phyloP scores from a whole-genome alignment of 2,329 filamentous ascomycete genomes.

The Bretziella fagacearum region DNA sequence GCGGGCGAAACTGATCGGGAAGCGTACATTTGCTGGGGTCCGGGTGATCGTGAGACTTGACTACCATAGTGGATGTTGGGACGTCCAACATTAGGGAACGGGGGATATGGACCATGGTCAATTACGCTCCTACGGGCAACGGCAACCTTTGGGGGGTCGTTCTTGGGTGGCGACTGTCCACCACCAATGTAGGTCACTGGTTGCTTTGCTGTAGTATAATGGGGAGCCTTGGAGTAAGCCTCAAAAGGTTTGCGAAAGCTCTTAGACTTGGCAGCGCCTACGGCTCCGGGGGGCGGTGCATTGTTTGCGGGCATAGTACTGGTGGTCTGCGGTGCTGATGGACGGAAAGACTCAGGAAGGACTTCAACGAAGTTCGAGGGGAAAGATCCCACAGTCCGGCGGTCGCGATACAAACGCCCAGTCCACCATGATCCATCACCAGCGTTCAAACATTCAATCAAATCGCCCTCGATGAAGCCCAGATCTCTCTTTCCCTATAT shows the following conservation, averaged over 20 bases:
- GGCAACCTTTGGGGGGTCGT: slow-evolving; percentile 5
- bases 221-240: slow-evolving; percentile 48
- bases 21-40: slow-evolving; percentile 10
- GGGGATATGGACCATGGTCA: slow-evolving; percentile 6
- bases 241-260: slow-evolving; percentile 51
- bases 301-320: slow-evolving; percentile 42
- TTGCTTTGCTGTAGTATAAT: slow-evolving; percentile 46
- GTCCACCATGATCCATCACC: slow-evolving; percentile 99
- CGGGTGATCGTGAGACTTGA: slow-evolving; percentile 7
- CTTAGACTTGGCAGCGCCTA: slow-evolving; percentile 35
- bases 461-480: slow-evolving; percentile 90
- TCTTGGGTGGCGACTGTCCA: slow-evolving; percentile 23
- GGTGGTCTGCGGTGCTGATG: slow-evolving; percentile 31
- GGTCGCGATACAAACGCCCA: slow-evolving; percentile 74
- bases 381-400: slow-evolving; percentile 79
- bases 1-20: slow-evolving; percentile 13
- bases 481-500: slow-evolving; percentile 70
- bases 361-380: slow-evolving; percentile 96
- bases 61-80: slow-evolving; percentile 10
- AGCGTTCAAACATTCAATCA: slow-evolving; percentile 96
- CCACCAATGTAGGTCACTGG: slow-evolving; percentile 38
- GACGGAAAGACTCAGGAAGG: slow-evolving; percentile 68
- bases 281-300: slow-evolving; percentile 26
- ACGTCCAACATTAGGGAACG: neutral
- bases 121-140: slow-evolving; percentile 9